Base-by-base conservation (phyloP, 106 monocot species). In the Phalaenopsis aphrodite region DNA sequence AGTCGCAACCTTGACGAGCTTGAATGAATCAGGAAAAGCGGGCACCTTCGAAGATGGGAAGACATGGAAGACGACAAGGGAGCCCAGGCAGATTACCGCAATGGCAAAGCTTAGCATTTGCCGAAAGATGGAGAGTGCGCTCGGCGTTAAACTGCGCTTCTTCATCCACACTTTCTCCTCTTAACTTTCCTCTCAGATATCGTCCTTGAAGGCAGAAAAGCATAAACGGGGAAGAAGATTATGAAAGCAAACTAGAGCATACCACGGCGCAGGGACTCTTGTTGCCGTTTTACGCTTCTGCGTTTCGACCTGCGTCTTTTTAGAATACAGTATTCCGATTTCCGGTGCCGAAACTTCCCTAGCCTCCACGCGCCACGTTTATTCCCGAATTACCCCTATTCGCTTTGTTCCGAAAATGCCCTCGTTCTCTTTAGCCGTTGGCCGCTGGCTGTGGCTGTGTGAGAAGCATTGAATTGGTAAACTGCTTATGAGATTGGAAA, bases 31-130 rank as follows among this genome's bases (percentile, higher is more conserved):
- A 78, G 85, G 75, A 56, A 46, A 48, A 39, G 52, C 71, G 64
- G 64, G 64, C 18, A 36, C 47, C 37, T 36, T 41, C 37, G 84
- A 56, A 52, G 83, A 74, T n/a, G 92, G 87, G 37, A 77, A 84
- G 37, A 90, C 82, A 81, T 94, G 86, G 10, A 75, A 83, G 74
- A 83, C 75, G 43, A 92, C 72, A 57, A 95, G 79, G 41, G 87
- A 85, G 45, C 52, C 85, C 43, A 87, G 38, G 42, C 84, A 78
- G 65, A 92, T 81, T 42, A 82, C 79, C 52, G 73, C 82, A 56
- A 84, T 77, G 87, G 88, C 86, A 85, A 80, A 90, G 19, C 75
- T 87, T 45, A 95, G 85, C 71, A 85, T 81, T 56, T 80, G 78
- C 55, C 92, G 84, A 72, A 95, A 71, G 64, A 82, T 43, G 37